Evolutionary conservation across 306 rosid genomes (phyloP), one percentile per base, ranked within the genome.

Genomic region (Ormosia semicastrata): DNA sequence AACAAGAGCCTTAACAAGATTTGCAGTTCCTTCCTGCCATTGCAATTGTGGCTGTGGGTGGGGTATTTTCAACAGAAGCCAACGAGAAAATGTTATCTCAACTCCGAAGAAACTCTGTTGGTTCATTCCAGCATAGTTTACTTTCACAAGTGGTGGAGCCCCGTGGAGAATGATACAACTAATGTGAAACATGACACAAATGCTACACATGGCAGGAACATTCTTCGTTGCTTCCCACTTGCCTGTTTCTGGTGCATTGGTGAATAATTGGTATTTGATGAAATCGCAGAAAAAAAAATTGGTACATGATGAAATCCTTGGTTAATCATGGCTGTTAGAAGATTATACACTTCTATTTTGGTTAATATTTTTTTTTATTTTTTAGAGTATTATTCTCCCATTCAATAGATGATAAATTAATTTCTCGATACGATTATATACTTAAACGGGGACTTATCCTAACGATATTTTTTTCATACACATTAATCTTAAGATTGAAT

Each of bases 211-310:
- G 60, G 63, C 85, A 68, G 10, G 29, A 79, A 81, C 78, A 89
- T 83, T 83, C 85, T 62, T 78, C 52, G 32, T 82, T 86, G 88
- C 86, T 66, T 76, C 60, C 82, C 89, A 67, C 88, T 74, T 71
- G 73, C 71, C 36, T 39, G 17, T 33, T 68, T 60, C 37, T 66
- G 32, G 46, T 65, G 63, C 83, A 77, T 77, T 64, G 69, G 12
- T 75, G 17, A 70, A 81, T 64, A 4, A 41, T 80, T 75, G 62
- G n/a, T 10, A 71, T 73, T 64, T 17, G 47, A 29, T 78, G 14
- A 81, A 66, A 30, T 33, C 9, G 1, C n/a, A 6, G 6, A n/a
- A n/a, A n/a, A n/a, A n/a, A 15, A 49, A n/a, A 9, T 30, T 67
- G 59, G 49, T 30, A 4, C 36, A n/a, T 49, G 53, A 18, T 64